These are phyloP conservation scores for Vitis hybrid DNA, from an alignment of 177 flowering plant species.

Conservation along the genomic window DNA sequence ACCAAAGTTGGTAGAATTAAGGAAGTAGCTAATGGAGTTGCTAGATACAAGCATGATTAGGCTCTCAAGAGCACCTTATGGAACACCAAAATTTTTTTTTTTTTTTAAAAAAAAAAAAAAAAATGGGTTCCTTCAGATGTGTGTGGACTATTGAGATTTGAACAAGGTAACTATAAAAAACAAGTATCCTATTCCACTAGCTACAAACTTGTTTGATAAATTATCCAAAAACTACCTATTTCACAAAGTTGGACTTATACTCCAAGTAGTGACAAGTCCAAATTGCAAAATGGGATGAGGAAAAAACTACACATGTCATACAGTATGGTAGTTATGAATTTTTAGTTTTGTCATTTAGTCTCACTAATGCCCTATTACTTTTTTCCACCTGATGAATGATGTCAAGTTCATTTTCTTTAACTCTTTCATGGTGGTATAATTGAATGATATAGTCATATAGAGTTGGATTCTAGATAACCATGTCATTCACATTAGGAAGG, in stretches of 20 bases:
- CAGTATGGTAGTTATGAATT: neutral
- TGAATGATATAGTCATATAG: too few relatives aligned
- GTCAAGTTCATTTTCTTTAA: too few relatives aligned
- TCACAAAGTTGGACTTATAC: neutral
- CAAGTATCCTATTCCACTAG: neutral
- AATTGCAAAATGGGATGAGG: neutral
- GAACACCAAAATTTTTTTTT: too few relatives aligned
- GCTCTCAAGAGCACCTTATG: too few relatives aligned
- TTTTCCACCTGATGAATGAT: too few relatives aligned
- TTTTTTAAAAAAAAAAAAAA: too few relatives aligned
- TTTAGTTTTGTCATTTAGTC: neutral
- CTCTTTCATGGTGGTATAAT: too few relatives aligned
- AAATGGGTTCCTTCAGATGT: neutral
- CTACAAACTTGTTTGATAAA: neutral
- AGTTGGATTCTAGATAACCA: too few relatives aligned
- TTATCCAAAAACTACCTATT: neutral
- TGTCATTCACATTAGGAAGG: too few relatives aligned
- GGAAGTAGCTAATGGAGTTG: too few relatives aligned
- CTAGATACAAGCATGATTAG: too few relatives aligned
- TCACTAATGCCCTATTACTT: neutral
- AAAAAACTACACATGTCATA: neutral
- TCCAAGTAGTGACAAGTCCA: neutral
- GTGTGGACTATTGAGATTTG: neutral
- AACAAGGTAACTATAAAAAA: constrained; percentile 1
- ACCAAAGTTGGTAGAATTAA: too few relatives aligned